Conservation (phyloP, 768 basidiomycete genomes). For the Phaeolepiota aurea region DNA sequence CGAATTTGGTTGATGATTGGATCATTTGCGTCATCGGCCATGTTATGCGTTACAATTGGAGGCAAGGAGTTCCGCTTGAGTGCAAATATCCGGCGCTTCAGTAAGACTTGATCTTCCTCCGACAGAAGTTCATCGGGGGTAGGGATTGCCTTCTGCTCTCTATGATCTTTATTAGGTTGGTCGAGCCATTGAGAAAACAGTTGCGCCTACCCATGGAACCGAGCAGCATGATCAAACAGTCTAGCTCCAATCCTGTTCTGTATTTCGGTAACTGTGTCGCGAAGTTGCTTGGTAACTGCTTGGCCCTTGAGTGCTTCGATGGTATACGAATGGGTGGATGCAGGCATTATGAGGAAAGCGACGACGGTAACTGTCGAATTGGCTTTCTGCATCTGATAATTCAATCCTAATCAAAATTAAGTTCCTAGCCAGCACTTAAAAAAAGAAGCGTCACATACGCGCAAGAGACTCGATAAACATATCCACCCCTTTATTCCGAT, state of each 20-base stretch:
- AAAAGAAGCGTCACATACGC: slow-evolving; percentile 34
- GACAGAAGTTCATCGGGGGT: slow-evolving; percentile 74
- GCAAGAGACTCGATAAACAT: slow-evolving; percentile 99
- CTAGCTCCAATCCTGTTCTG: slow-evolving; percentile 88
- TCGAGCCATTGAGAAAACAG: neutral
- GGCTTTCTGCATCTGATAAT: slow-evolving; percentile 42
- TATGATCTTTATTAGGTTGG: slow-evolving; percentile 15
- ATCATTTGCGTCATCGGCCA: slow-evolving; percentile 88
- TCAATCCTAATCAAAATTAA: slow-evolving; percentile 25
- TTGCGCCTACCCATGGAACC: slow-evolving; percentile 75
- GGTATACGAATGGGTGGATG: slow-evolving; percentile 92
- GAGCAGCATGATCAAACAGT: slow-evolving; percentile 89
- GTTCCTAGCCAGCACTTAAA: slow-evolving; percentile 1
- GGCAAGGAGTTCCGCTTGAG: slow-evolving; percentile 93
- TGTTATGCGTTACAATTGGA: slow-evolving; percentile 97
- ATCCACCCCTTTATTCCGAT: slow-evolving; percentile 98
- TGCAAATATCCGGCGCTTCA: slow-evolving; percentile 95
- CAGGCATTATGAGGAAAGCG: slow-evolving; percentile 99
- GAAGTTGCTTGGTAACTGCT: slow-evolving; percentile 93
- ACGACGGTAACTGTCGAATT: slow-evolving; percentile 81
- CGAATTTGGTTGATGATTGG: slow-evolving; percentile 95
- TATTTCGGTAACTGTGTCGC: slow-evolving; percentile 93
- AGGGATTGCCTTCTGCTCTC: slow-evolving; percentile 69
- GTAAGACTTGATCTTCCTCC: slow-evolving; percentile 85
- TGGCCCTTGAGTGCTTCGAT: slow-evolving; percentile 95